Percentiles rank a stretch among this genome's conserved stretches.
Conservation (phyloP, 2,329 filamentous ascomycete species). For the Rutstroemia sp. region DNA sequence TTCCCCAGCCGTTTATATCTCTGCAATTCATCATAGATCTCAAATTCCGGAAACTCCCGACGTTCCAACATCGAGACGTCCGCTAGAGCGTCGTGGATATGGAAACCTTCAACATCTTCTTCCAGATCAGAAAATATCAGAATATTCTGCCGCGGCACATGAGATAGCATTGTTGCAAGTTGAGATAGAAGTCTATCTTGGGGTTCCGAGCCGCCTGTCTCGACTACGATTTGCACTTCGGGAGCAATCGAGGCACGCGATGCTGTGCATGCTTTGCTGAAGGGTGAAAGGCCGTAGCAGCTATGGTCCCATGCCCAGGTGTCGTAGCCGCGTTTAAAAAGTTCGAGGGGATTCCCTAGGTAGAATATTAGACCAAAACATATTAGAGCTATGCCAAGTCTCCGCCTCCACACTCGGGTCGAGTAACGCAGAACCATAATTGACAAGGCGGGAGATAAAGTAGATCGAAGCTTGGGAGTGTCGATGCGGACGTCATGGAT, state of each 20-base stretch:
- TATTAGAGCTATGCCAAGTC: not conserved
- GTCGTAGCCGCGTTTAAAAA: not conserved
- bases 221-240: slow-evolving; percentile 11
- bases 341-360: not conserved
- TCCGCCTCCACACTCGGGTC: not conserved
- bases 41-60: not conserved
- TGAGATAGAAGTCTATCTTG: slow-evolving; percentile 9
- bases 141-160: slow-evolving; percentile 10
- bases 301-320: slow-evolving; percentile 6
- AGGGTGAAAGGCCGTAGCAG: slow-evolving; percentile 7
- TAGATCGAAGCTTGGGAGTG: not conserved
- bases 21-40: not conserved
- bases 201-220: slow-evolving; percentile 13
- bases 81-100: slow-evolving; percentile 10
- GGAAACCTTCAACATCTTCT: slow-evolving; percentile 7
- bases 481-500: not conserved
- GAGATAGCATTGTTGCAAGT: slow-evolving; percentile 9
- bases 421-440: not conserved
- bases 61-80: slow-evolving; percentile 9
- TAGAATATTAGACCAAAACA: not conserved
- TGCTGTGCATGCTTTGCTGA: slow-evolving; percentile 5
- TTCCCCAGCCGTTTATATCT: slow-evolving; percentile 5
- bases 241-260: slow-evolving; percentile 3
- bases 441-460: not conserved
- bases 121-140: slow-evolving; percentile 15